Conservation (phyloP, 352 stramenopile species). For the Lagenidium sp. region DNA sequence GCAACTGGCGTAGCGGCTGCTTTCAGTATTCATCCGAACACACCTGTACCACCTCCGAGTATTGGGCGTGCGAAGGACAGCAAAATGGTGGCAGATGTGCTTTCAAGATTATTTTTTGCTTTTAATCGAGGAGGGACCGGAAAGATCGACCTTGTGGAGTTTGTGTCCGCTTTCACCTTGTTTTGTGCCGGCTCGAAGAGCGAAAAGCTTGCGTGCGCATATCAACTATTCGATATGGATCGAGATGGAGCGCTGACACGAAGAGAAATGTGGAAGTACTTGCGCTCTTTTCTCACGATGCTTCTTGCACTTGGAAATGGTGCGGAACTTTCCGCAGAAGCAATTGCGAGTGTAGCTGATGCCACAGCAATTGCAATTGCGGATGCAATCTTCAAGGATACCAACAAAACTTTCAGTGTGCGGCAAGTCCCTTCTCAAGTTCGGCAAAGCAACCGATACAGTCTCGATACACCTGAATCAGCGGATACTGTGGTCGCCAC, state of each 20-base stretch:
- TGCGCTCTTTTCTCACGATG: slow-evolving; percentile 93
- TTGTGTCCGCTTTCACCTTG: slow-evolving; percentile 91
- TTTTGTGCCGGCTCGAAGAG: slow-evolving; percentile 94
- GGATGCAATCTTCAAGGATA: slow-evolving; percentile 78
- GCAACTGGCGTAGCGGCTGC: slow-evolving; percentile 40
- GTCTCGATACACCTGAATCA: slow-evolving; percentile 45
- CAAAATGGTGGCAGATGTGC: slow-evolving; percentile 68
- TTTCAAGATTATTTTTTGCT: slow-evolving; percentile 77
- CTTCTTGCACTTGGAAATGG: slow-evolving; percentile 91
- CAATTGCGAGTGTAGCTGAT: slow-evolving; percentile 72
- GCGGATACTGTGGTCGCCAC: slow-evolving; percentile 26
- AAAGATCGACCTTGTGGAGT: slow-evolving; percentile 83
- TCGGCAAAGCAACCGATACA: slow-evolving; percentile 35
- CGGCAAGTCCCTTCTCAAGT: slow-evolving; percentile 17
- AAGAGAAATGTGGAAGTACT: slow-evolving; percentile 89
- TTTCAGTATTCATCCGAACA: slow-evolving; percentile 56
- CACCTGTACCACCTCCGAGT: slow-evolving; percentile 41
- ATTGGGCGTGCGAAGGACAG: slow-evolving; percentile 55
- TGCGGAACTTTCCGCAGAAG: slow-evolving; percentile 69
- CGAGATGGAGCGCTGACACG: slow-evolving; percentile 84
- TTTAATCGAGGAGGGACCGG: slow-evolving; percentile 80
- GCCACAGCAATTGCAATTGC: slow-evolving; percentile 76
- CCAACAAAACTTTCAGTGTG: slow-evolving; percentile 68
- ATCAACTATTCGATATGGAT: slow-evolving; percentile 88
- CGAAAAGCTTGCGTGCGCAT: slow-evolving; percentile 90